phyloP scores from a whole-genome alignment of 768 basidiomycete species.

The Exsudoporus frostii region DNA sequence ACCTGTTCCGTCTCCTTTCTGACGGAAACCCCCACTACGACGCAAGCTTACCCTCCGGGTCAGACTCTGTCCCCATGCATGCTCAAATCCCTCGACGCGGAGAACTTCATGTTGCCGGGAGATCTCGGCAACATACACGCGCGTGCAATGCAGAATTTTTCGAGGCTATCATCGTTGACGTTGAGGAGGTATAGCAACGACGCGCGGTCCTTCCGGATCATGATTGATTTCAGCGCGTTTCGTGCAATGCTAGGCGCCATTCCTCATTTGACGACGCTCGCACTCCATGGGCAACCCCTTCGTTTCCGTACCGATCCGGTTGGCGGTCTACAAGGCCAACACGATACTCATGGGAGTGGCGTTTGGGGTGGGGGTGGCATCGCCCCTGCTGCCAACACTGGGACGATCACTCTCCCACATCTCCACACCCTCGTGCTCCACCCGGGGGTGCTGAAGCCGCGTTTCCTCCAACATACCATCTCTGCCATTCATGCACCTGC shows the following conservation, averaged over 20 bases:
- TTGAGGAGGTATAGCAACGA: slow-evolving; percentile 29
- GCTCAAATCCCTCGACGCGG: slow-evolving; percentile 28
- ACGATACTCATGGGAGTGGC: not conserved
- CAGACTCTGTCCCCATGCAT: slow-evolving; percentile 6
- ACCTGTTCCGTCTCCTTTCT: slow-evolving; percentile 28
- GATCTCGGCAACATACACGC: slow-evolving; percentile 17
- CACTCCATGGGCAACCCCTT: slow-evolving; percentile 28
- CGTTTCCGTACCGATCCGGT: slow-evolving; percentile 21
- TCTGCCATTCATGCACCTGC: slow-evolving; percentile 27
- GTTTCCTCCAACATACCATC: slow-evolving; percentile 30
- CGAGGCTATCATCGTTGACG: slow-evolving; percentile 25
- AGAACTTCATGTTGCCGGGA: slow-evolving; percentile 26
- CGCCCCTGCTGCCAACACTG: not conserved
- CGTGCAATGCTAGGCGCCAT: slow-evolving; percentile 23
- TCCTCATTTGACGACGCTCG: slow-evolving; percentile 24
- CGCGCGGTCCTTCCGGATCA: slow-evolving; percentile 25
- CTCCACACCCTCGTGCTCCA: slow-evolving; percentile 31
- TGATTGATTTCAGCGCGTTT: slow-evolving; percentile 27
- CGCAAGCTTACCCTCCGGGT: not conserved
- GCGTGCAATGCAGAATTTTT: slow-evolving; percentile 14
- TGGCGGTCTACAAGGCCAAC: slow-evolving; percentile 4
- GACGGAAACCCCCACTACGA: slow-evolving; percentile 7
- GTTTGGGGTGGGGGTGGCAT: not conserved
- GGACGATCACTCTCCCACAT: slow-evolving; percentile 20
- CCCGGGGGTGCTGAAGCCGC: slow-evolving; percentile 30